Evolutionary conservation across 805 yeast species (phyloP).

Genomic region (Monosporozyma servazzii): DNA sequence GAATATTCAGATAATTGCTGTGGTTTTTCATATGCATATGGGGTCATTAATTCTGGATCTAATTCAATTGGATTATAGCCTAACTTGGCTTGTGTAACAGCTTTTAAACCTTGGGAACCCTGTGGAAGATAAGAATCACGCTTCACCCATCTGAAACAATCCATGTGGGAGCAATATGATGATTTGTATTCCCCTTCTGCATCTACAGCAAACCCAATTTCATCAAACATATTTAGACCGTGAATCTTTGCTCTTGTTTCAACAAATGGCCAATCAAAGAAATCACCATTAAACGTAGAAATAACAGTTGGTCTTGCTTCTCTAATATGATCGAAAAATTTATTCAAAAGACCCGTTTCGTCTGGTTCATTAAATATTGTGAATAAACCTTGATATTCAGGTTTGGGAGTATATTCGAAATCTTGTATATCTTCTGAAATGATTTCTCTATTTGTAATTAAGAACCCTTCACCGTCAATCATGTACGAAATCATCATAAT

Average conservation of each 20-base stretch:
- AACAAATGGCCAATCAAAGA: slow-evolving; percentile 98
- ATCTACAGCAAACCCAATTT: slow-evolving; percentile 89
- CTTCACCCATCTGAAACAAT: slow-evolving; percentile 95
- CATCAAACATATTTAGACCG: slow-evolving; percentile 80
- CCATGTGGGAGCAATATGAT: slow-evolving; percentile 91
- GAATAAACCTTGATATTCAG: slow-evolving; percentile 87
- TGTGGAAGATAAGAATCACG: slow-evolving; percentile 96
- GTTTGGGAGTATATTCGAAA: slow-evolving; percentile 94
- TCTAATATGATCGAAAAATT: slow-evolving; percentile 84
- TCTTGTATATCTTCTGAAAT: slow-evolving; percentile 92
- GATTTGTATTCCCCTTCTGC: slow-evolving; percentile 88
- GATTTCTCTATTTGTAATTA: slow-evolving; percentile 90
- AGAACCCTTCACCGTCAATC: slow-evolving; percentile 95
- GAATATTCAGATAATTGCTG: slow-evolving; percentile 91
- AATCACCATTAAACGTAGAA: slow-evolving; percentile 96
- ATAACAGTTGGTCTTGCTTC: slow-evolving; percentile 93
- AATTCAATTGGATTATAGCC: slow-evolving; percentile 95
- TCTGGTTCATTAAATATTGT: slow-evolving; percentile 83
- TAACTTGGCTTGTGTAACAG: slow-evolving; percentile 89
- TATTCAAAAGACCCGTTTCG: slow-evolving; percentile 62
- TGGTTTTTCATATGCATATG: slow-evolving; percentile 91
- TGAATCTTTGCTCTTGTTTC: slow-evolving; percentile 79
- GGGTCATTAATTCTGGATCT: slow-evolving; percentile 97
- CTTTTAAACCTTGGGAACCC: slow-evolving; percentile 96
- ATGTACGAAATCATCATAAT: slow-evolving; percentile 98